Percentiles rank a stretch among this genome's conserved stretches.
These are phyloP conservation scores for Galium porrigens DNA, from an alignment of 305 asterid genomes.

Conservation along the genomic window DNA sequence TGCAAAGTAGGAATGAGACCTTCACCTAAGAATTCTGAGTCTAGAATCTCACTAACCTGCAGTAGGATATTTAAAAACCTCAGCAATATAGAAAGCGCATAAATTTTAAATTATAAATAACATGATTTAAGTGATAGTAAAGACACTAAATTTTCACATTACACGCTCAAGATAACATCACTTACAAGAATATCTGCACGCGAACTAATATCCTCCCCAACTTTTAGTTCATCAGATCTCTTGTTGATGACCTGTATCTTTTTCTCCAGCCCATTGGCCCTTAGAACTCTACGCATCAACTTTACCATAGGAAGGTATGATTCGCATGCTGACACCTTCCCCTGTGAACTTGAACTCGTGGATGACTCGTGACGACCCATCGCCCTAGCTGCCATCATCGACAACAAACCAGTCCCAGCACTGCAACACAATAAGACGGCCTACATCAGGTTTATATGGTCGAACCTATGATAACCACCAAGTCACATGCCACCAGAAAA, in stretches of 20 bases:
- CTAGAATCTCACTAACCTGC: constrained; percentile 90
- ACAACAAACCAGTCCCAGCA: constrained; percentile 84
- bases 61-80: constrained; percentile 10
- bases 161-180: constrained; percentile 1
- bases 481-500: background rate
- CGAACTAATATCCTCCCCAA: constrained; percentile 55
- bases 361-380: constrained; percentile 35
- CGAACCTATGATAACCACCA: background rate
- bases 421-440: constrained; percentile 28
- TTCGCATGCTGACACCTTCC: constrained; percentile 75
- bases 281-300: constrained; percentile 61
- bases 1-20: constrained; percentile 91
- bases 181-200: constrained; percentile 89
- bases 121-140: background rate
- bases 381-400: constrained; percentile 91
- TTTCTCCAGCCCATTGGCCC: constrained; percentile 51
- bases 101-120: background rate
- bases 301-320: constrained; percentile 97
- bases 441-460: background rate
- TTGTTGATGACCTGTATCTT: constrained; percentile 53
- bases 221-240: constrained; percentile 81
- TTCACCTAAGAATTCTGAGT: constrained; percentile 86
- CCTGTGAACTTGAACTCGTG: constrained; percentile 24
- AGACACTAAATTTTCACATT: background rate
- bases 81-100: constrained; percentile 1